These are phyloP conservation scores for Aspergillus conjunctus DNA, from an alignment of 495 filamentous ascomycete species.

Conservation along the genomic window DNA sequence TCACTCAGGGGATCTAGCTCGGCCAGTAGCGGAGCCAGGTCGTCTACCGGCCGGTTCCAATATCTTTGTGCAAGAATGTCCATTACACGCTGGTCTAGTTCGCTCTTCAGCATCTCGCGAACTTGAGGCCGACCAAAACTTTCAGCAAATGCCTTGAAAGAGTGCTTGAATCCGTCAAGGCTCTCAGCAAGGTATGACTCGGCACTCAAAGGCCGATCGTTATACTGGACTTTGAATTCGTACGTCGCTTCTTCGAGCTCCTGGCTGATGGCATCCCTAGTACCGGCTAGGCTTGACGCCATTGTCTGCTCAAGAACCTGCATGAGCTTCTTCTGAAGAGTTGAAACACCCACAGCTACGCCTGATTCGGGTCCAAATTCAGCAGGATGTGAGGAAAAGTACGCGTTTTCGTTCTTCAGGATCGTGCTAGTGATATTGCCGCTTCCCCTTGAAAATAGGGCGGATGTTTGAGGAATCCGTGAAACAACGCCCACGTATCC, in stretches of 20 bases:
- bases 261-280: slow-evolving; percentile 87
- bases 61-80: slow-evolving; percentile 94
- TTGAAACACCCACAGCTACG: slow-evolving; percentile 78
- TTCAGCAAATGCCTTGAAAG: slow-evolving; percentile 90
- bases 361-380: slow-evolving; percentile 76
- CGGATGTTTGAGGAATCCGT: slow-evolving; percentile 70
- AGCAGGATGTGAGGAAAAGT: slow-evolving; percentile 78
- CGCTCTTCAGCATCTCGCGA: slow-evolving; percentile 82
- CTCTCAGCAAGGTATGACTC: slow-evolving; percentile 96
- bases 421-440: slow-evolving; percentile 81
- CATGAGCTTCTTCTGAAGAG: slow-evolving; percentile 93
- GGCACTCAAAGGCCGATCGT: slow-evolving; percentile 89
- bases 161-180: slow-evolving; percentile 95
- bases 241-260: slow-evolving; percentile 97
- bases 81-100: slow-evolving; percentile 92
- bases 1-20: slow-evolving; percentile 74
- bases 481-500: slow-evolving; percentile 98
- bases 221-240: slow-evolving; percentile 99
- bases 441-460: slow-evolving; percentile 82
- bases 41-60: slow-evolving; percentile 95
- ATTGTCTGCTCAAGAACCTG: slow-evolving; percentile 95
- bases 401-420: slow-evolving; percentile 83
- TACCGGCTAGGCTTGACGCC: slow-evolving; percentile 84
- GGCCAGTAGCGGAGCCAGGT: slow-evolving; percentile 59
- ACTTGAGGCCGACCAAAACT: slow-evolving; percentile 88